Evolutionary conservation across 108 stramenopile species (phyloP).

Genomic region (Fistulifera pelliculosa): DNA sequence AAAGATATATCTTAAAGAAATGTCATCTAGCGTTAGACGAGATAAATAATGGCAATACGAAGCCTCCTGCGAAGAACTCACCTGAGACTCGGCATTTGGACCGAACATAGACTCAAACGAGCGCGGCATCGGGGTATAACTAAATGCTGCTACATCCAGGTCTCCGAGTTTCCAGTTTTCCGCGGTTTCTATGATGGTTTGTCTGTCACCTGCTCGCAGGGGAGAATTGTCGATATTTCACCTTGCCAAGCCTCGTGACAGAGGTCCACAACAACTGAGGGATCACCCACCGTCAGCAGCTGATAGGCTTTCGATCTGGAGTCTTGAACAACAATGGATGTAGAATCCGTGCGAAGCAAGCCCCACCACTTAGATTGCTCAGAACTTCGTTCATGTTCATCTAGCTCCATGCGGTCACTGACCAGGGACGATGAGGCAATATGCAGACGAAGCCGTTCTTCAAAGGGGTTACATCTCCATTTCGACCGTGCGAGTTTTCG

Average conservation of each 20-base stretch:
- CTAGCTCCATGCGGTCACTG: slow-evolving; percentile 47
- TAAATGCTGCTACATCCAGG: slow-evolving; percentile 85
- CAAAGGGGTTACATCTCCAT: slow-evolving; percentile 57
- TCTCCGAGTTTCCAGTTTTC: slow-evolving; percentile 86
- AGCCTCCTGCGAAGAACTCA: no score
- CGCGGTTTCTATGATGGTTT: slow-evolving; percentile 65
- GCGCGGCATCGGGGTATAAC: slow-evolving; percentile 88
- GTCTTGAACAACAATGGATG: slow-evolving; percentile 70
- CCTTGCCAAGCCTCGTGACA: slow-evolving; percentile 75
- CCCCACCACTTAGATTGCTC: slow-evolving; percentile 74
- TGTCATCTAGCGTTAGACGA: not conserved
- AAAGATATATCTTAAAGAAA: slow-evolving; percentile 6
- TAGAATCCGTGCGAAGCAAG: slow-evolving; percentile 58
- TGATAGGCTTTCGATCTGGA: slow-evolving; percentile 64
- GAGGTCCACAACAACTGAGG: slow-evolving; percentile 59
- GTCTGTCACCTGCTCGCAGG: slow-evolving; percentile 47
- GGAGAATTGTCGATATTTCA: slow-evolving; percentile 79
- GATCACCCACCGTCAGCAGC: slow-evolving; percentile 73
- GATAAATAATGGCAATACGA: not conserved
- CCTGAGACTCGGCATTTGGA: no score
- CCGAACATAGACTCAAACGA: slow-evolving; percentile 39
- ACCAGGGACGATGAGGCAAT: slow-evolving; percentile 43
- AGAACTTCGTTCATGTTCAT: slow-evolving; percentile 70
- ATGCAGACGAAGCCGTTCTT: slow-evolving; percentile 43
- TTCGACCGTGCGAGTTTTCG: slow-evolving; percentile 28